These are phyloP conservation scores for Penicillium psychrofluorescens DNA, from an alignment of 495 filamentous ascomycete species.

Conservation along the genomic window DNA sequence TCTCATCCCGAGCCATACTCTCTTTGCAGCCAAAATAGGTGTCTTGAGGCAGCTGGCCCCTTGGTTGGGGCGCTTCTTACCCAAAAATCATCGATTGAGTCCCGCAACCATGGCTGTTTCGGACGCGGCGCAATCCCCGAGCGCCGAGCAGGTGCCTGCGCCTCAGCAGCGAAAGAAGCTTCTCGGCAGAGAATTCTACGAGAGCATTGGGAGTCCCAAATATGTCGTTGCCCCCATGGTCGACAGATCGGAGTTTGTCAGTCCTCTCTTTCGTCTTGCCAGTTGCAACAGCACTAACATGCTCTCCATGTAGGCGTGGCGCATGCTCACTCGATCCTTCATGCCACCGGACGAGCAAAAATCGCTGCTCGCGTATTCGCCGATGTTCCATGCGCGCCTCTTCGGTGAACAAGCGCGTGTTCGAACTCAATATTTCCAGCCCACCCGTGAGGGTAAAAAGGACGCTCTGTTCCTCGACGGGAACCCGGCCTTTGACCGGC, in stretches of 20 bases:
- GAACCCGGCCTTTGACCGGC: slow-evolving; percentile 72
- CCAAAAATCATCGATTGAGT: slow-evolving; percentile 1
- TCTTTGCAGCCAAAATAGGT: slow-evolving; percentile 25
- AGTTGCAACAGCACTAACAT: slow-evolving; percentile 9
- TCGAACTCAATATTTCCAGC: slow-evolving; percentile 70
- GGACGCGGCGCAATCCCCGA: slow-evolving; percentile 11
- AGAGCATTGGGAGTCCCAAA: slow-evolving; percentile 86
- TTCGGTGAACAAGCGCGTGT: slow-evolving; percentile 70
- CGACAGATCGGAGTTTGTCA: slow-evolving; percentile 92
- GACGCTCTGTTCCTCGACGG: slow-evolving; percentile 66
- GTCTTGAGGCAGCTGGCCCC: slow-evolving; percentile 18
- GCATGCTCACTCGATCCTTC: slow-evolving; percentile 87
- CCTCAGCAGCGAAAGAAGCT: slow-evolving; percentile 47
- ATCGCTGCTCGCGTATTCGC: slow-evolving; percentile 72
- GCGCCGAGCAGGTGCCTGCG: slow-evolving; percentile 8
- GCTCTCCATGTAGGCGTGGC: slow-evolving; percentile 65
- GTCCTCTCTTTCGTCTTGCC: slow-evolving; percentile 18
- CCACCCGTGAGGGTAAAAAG: slow-evolving; percentile 37
- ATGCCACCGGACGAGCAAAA: slow-evolving; percentile 54
- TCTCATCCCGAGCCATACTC: not conserved
- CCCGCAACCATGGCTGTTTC: slow-evolving; percentile 21
- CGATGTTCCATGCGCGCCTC: slow-evolving; percentile 89
- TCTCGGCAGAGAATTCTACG: slow-evolving; percentile 81
- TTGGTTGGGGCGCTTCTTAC: slow-evolving; percentile 19
- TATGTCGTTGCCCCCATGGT: slow-evolving; percentile 95